Evolutionary conservation across 2,329 filamentous ascomycete species (phyloP), one percentile per base, ranked within the genome.

Genomic region (Ophiostoma sp.): DNA sequence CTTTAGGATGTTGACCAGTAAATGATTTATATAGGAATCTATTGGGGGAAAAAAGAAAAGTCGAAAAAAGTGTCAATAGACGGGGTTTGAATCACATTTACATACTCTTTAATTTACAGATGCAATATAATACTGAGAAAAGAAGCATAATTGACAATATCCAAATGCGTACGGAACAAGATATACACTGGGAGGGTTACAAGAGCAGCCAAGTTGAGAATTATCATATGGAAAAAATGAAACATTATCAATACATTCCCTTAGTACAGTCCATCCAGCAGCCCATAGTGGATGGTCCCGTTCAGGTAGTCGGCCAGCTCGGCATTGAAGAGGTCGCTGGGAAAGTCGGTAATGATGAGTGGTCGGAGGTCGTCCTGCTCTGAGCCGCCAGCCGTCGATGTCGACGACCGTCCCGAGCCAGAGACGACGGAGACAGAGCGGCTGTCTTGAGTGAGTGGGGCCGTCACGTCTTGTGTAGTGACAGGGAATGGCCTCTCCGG

Each of bases 251-350:
- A n/a, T n/a, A n/a, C n/a, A 36, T 48, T 2, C 15, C 22, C 12
- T n/a, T 31, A 52, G 45, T 52, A 69, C 45, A 73, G 59, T 5
- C 42, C 45, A 33, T 73, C 71, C n/a, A 73, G 22, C 33, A 75
- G 57, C 0, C 76, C 77, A 59, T 77, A 78, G 12, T 78, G 74
- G 2, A 76, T 70, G 19, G 74, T 76, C 2, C 76, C 77, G 3
- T 72, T 73, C 1, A 78, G 71, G 19, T 77, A 75, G 17, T 74
- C 76, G 12, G 73, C 71, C 42, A 78, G 72, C 72, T 77, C 76
- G 3, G 77, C 77, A 36, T 76, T 76, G 15, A 78, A 77, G 15
- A 77, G 70, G 50, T 78, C 77, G 57, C 72, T 75, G 0, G 76
- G 72, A 33, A 78, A 76, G 36, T 69, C 74, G 9, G 75, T 75